Evolutionary conservation across 768 basidiomycete genomes (phyloP).

Genomic region (Collybia sp.): DNA sequence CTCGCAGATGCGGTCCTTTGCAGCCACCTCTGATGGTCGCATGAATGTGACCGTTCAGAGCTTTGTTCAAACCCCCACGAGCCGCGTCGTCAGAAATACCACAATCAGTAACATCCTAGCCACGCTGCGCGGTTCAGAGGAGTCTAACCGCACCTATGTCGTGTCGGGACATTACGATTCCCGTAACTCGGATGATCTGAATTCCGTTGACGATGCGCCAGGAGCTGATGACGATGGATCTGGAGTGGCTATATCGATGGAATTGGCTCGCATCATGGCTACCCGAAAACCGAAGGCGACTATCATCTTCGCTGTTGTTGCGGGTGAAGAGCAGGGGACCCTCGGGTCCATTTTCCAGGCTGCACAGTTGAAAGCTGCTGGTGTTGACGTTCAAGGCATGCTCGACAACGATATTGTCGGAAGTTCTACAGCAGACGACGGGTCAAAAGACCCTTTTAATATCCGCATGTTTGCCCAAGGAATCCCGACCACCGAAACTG

Average conservation of each 20-base stretch:
- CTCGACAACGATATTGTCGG: constrained; percentile 56
- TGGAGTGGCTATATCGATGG: constrained; percentile 51
- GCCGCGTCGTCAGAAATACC: constrained; percentile 33
- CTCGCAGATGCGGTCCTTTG: constrained; percentile 34
- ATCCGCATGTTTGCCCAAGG: constrained; percentile 50
- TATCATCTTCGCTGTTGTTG: constrained; percentile 47
- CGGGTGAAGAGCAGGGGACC: constrained; percentile 50
- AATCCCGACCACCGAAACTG: constrained; percentile 40
- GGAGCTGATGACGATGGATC: constrained; percentile 53
- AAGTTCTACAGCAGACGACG: constrained; percentile 43
- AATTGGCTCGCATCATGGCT: constrained; percentile 48
- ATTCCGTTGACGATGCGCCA: constrained; percentile 41
- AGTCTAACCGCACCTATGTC: constrained; percentile 46
- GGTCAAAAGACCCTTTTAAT: constrained; percentile 38
- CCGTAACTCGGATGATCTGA: constrained; percentile 30
- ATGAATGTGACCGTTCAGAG: constrained; percentile 41
- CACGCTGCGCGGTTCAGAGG: constrained; percentile 41
- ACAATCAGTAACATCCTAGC: constrained; percentile 48
- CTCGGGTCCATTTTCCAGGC: constrained; percentile 47
- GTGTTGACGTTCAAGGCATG: constrained; percentile 52
- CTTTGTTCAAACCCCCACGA: constrained; percentile 35
- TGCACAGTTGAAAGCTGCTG: constrained; percentile 30
- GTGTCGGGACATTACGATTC: constrained; percentile 55
- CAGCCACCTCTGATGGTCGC: constrained; percentile 31
- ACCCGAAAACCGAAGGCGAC: constrained; percentile 41